Conservation (phyloP, 495 filamentous ascomycete species). For the Penicillium alfredii region DNA sequence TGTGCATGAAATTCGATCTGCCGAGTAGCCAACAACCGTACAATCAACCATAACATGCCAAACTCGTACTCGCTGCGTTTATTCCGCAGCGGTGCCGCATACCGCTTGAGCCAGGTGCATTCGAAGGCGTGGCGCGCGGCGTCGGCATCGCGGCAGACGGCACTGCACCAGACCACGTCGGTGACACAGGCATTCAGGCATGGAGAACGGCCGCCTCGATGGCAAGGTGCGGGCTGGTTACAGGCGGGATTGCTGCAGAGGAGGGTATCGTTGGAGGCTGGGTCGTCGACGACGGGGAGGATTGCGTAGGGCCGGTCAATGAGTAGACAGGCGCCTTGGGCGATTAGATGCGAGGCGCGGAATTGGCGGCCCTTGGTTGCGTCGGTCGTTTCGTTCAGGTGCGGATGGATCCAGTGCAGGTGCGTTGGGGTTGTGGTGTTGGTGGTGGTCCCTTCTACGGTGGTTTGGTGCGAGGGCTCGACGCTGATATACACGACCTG, state of each 20-base stretch:
- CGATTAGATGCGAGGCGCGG: slow-evolving; percentile 21
- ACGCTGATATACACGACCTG: slow-evolving; percentile 20
- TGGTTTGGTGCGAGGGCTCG: slow-evolving; percentile 6
- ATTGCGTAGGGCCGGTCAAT: slow-evolving; percentile 32
- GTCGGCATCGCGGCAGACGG: slow-evolving; percentile 20
- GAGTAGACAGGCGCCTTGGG: slow-evolving; percentile 26
- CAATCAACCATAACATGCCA: slow-evolving; percentile 39
- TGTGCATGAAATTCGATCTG: slow-evolving; percentile 12
- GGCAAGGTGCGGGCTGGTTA: slow-evolving; percentile 13
- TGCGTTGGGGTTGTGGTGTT: no score
- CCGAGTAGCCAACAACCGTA: slow-evolving; percentile 31
- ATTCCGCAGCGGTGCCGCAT: slow-evolving; percentile 19
- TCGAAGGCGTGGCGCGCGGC: slow-evolving; percentile 29
- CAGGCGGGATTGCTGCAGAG: slow-evolving; percentile 35
- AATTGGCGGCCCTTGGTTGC: slow-evolving; percentile 35
- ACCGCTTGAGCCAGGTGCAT: slow-evolving; percentile 33
- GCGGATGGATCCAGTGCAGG: slow-evolving; percentile 30
- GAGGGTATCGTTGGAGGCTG: slow-evolving; percentile 14
- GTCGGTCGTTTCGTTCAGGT: slow-evolving; percentile 26
- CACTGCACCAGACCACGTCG: slow-evolving; percentile 33
- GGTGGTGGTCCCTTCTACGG: slow-evolving; percentile 8
- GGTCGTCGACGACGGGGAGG: slow-evolving; percentile 30
- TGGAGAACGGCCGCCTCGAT: slow-evolving; percentile 4
- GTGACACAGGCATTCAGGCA: slow-evolving; percentile 26
- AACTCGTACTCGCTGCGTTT: slow-evolving; percentile 38